Evolutionary conservation across 805 yeast genomes (phyloP), one percentile per base, ranked within the genome.

Genomic region (Lachancea cidri): DNA sequence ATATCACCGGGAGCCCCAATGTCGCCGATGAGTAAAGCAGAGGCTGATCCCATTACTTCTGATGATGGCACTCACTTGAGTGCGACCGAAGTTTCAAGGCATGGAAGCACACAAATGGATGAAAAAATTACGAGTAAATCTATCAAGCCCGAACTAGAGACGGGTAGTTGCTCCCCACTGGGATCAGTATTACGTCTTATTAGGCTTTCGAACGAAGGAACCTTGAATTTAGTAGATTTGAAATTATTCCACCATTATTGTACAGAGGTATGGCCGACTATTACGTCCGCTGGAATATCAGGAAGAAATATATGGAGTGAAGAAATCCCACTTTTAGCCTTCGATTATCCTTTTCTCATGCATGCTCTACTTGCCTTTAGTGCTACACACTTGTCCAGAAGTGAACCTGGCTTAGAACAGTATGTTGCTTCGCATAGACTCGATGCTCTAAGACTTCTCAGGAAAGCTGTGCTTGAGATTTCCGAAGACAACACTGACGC

Each of bases 401-500:
- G 83, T 2, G 86, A 82, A 50, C 71, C 78, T 35, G 86, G 89
- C 0, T 70, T 83, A 47, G 93, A 84, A 54, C 83, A 82, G 54
- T 81, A 84, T 48, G 93, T 87, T 5, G 86, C 94, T 0, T 72
- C 79, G 38, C 97, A 91, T 63, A 66, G 97, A 31, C 86, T 94
- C 9, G 94, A 86, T 58, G 95, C 97, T 0, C 66, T 91, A 36
- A 67, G 88, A 39, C 66, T 87, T 33, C 65, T 91, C 39, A 68
- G 97, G 42, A 93, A 83, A 52, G 96, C 94, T 2, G 96, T 91
- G 3, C 68, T 86, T 49, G 80, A 85, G 47, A 86, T 91, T 47
- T 81, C 84, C 14, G 73, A 86, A 2, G 87, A 85, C 37, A 89
- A 89, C 52, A 84, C 95, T 1, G 98, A 91, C 62, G 95, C 97